Evolutionary conservation across 495 filamentous ascomycete genomes (phyloP).

Genomic region (Penicillium steckii): DNA sequence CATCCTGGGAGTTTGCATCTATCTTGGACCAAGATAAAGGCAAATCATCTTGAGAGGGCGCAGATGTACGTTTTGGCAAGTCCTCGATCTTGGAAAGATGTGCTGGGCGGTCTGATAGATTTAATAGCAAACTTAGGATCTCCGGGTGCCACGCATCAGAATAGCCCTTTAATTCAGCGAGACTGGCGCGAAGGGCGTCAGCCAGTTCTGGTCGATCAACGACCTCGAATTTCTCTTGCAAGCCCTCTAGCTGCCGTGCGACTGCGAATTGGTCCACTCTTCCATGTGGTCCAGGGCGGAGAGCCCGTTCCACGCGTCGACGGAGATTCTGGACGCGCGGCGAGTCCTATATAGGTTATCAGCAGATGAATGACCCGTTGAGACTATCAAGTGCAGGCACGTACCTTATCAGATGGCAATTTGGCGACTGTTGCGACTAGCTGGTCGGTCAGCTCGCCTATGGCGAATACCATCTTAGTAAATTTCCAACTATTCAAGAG

Average conservation of each 20-base stretch:
- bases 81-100: slow-evolving; percentile 62
- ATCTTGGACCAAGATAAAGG: slow-evolving; percentile 74
- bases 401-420: slow-evolving; percentile 29
- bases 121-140: slow-evolving; percentile 72
- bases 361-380: slow-evolving; percentile 40
- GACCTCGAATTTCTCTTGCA: slow-evolving; percentile 86
- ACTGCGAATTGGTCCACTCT: slow-evolving; percentile 91
- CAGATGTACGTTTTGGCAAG: slow-evolving; percentile 48
- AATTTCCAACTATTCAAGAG: neutral
- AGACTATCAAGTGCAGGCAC: neutral
- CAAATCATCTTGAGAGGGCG: slow-evolving; percentile 39
- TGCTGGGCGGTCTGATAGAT: slow-evolving; percentile 78
- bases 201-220: slow-evolving; percentile 75
- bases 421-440: slow-evolving; percentile 34
- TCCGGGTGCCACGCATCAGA: slow-evolving; percentile 70
- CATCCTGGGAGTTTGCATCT: slow-evolving; percentile 65
- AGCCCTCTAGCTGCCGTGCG: slow-evolving; percentile 65
- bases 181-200: slow-evolving; percentile 65
- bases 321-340: slow-evolving; percentile 25
- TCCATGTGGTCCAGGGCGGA: slow-evolving; percentile 57
- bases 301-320: slow-evolving; percentile 26
- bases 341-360: slow-evolving; percentile 38
- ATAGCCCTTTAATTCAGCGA: slow-evolving; percentile 55
- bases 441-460: slow-evolving; percentile 35
- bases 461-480: slow-evolving; percentile 47